Percentiles rank a stretch among this genome's conserved stretches.
Evolutionary conservation across 2,329 filamentous ascomycete species (phyloP).

Genomic region (Cryphonectria parasitica): DNA sequence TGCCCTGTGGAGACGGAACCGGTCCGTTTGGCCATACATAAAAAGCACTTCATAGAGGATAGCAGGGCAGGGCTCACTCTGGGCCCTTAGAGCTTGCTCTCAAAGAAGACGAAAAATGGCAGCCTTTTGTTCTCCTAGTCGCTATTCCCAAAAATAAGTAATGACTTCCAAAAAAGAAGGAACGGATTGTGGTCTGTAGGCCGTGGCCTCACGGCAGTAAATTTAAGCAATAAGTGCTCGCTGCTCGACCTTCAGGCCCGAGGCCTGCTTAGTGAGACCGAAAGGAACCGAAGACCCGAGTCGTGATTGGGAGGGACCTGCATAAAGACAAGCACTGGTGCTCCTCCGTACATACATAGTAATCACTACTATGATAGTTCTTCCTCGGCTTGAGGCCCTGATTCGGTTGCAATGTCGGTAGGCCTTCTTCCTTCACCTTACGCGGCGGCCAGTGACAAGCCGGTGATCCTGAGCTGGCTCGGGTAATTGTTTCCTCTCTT

Average conservation of each 20-base stretch:
- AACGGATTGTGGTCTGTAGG: not conserved
- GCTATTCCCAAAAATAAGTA: not conserved
- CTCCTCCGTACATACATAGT: not conserved
- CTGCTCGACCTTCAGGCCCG: not conserved
- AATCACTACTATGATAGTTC: too few species aligned
- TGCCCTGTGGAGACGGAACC: too few species aligned
- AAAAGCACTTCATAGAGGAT: too few species aligned
- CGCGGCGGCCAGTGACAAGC: not conserved
- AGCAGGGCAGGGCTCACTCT: too few species aligned
- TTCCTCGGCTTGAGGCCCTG: too few species aligned
- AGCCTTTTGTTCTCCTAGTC: not conserved
- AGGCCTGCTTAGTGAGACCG: not conserved
- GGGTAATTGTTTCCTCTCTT: not conserved
- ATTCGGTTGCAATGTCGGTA: not conserved
- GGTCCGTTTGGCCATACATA: too few species aligned
- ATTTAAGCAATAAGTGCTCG: not conserved
- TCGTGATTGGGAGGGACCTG: not conserved
- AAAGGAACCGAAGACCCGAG: slow-evolving; percentile 1
- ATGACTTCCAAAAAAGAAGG: not conserved
- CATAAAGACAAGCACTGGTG: not conserved
- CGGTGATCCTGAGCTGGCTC: not conserved
- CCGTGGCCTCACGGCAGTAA: not conserved
- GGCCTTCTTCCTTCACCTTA: not conserved
- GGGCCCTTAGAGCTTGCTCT: not conserved
- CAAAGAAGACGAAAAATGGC: too few species aligned